These are phyloP conservation scores for Phytophthora uliginosa DNA, from an alignment of 352 stramenopile genomes.

Conservation along the genomic window DNA sequence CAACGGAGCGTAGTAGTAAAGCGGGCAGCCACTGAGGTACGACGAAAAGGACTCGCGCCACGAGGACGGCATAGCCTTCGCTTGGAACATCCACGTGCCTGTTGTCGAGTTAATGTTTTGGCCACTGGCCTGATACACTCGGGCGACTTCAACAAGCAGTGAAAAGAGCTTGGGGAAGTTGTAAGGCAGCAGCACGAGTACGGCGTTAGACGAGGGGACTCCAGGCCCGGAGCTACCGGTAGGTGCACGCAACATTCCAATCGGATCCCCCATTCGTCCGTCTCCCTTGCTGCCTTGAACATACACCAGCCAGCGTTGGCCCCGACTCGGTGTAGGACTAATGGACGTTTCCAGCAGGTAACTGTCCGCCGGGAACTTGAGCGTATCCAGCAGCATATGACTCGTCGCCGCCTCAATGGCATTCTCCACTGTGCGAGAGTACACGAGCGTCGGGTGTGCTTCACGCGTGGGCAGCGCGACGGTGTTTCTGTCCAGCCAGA, in stretches of 20 bases:
- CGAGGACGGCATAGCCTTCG: conserved; percentile 88
- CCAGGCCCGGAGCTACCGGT: conserved; percentile 26
- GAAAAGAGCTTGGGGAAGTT: conserved; percentile 89
- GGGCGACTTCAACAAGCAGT: conserved; percentile 83
- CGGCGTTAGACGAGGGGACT: conserved; percentile 45
- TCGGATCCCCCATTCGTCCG: conserved; percentile 80
- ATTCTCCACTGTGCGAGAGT: conserved; percentile 74
- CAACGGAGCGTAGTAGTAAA: conserved; percentile 87
- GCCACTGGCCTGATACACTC: conserved; percentile 84
- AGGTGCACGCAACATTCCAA: conserved; percentile 75
- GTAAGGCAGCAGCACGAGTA: conserved; percentile 91
- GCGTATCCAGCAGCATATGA: conserved; percentile 89
- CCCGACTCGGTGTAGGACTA: conserved; percentile 67
- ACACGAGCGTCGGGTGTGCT: conserved; percentile 82
- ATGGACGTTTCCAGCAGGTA: conserved; percentile 77
- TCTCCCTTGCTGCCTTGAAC: conserved; percentile 86
- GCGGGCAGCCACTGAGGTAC: conserved; percentile 76
- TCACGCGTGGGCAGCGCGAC: conserved; percentile 77
- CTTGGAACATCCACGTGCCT: conserved; percentile 87
- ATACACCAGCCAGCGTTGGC: conserved; percentile 88
- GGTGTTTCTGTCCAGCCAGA: conserved; percentile 89
- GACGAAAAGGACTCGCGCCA: conserved; percentile 87
- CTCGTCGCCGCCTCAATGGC: conserved; percentile 87
- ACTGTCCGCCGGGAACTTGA: conserved; percentile 88
- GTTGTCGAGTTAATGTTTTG: conserved; percentile 78